Base-by-base conservation (phyloP, 805 yeast species). In the Groenewaldozyma tartarivorans region DNA sequence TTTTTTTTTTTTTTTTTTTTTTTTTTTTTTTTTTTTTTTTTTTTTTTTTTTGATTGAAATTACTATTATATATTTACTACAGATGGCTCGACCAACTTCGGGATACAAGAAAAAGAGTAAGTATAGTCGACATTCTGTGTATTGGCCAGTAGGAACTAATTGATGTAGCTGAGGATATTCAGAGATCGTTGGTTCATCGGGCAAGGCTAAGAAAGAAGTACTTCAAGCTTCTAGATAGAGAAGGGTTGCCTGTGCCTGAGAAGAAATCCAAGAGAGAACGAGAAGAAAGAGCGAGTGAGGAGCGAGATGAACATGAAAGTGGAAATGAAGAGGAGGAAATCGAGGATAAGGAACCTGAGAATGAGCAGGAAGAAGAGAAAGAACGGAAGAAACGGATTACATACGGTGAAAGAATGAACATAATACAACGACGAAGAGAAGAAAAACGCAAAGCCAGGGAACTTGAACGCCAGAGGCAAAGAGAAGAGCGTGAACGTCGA, bases 191-290 rank as follows among this genome's bases (percentile, higher is more conserved):
- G 48, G 72, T 75, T 0, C 94, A 86, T 54, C 74, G 86, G 46
- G 84, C 95, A 11, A 72, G 92, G 52, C 71, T 88, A 49, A 75
- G 85, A 65, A 83, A 79, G 59, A 77, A 75, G 38, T 88, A 88
- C 55, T 78, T 84, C 67, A 86, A 87, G 58, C 66, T 85, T 40
- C 58, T 86, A 32, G 82, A 83, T 47, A 72, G 75, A 39, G 87
- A 83, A 50, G 94, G 88, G 1, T 71, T 71, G 38, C 49, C 61
- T 3, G 66, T 71, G 7, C 79, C 81, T 2, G 73, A 67, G 32
- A 66, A 61, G 42, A 45, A 50, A 19, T 21, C 20, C 15, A 35
- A 42, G 21, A 35, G 41, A 17, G 34, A 42, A 21, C 20, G 33
- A 31, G 42, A 36, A 16, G 38, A 39, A 16, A 34, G 35, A 22